Evolutionary conservation across 176 grass and related monocot species (phyloP), one percentile per base, ranked within the genome.

Genomic region (Leersia perrieri): DNA sequence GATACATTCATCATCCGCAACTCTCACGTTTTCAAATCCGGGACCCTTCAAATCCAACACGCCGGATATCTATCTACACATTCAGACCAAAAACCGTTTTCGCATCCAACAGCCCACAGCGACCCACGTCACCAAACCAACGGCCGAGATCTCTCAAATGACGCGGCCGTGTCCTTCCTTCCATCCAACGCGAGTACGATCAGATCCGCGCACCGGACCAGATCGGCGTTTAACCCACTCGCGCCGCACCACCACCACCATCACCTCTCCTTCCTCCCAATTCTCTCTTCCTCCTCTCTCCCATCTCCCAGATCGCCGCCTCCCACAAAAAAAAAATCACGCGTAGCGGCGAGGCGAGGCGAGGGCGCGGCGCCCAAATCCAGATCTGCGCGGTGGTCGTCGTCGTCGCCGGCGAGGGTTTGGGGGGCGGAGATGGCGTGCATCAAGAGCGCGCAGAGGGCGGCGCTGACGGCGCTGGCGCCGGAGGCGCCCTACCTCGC

Each of bases 361-460:
- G 61, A 65, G 83, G 23, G 34, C 14, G 64, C 74, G 15, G 57
- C 63, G 82, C 69, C 41, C 42, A 41, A 71, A 34, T 80, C 80
- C 79, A 90, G 91, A 90, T 93, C 91, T 82, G 77, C 67, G 78
- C 18, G 75, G 23, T 76, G 63, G 75, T 78, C 89, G n/a, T n/a
- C n/a, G n/a, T n/a, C n/a, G n/a, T n/a, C n/a, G n/a, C n/a, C n/a
- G n/a, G n/a, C n/a, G n/a, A n/a, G n/a, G n/a, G n/a, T n/a, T n/a
- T n/a, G n/a, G n/a, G n/a, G n/a, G 49, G 45, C 45, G 47, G 70
- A 80, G 75, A 96, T 99, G 97, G 87, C 91, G 89, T 96, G 93
- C 87, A 96, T 99, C 82, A 99, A 99, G 97, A 99, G 97, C 85
- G 90, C 90, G 66, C 86, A 93, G 87, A 62, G 97, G 68, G 91